These are phyloP conservation scores for Trametopsis cervina DNA, from an alignment of 768 basidiomycete species.

Conservation along the genomic window DNA sequence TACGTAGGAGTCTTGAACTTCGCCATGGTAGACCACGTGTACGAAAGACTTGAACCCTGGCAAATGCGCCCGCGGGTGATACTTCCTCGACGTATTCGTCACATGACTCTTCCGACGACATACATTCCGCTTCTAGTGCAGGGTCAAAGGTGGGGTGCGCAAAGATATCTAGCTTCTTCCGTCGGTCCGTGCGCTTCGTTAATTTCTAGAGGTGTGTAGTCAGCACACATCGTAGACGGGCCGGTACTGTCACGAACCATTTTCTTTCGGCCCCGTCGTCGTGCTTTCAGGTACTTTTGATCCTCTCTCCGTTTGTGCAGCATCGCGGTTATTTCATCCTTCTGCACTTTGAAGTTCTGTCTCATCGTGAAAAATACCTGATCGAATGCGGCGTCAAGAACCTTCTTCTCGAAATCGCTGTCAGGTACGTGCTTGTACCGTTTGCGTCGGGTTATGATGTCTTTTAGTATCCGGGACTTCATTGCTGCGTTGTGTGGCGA, in stretches of 20 bases:
- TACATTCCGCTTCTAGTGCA: slow-evolving; percentile 66
- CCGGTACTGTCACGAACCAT: slow-evolving; percentile 35
- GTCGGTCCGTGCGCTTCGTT: slow-evolving; percentile 51
- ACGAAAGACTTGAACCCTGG: slow-evolving; percentile 33
- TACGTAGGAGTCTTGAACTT: slow-evolving; percentile 53
- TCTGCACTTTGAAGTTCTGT: slow-evolving; percentile 59
- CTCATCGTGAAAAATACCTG: slow-evolving; percentile 64
- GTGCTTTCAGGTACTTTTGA: slow-evolving; percentile 51
- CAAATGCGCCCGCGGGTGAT: slow-evolving; percentile 6
- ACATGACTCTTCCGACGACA: slow-evolving; percentile 77
- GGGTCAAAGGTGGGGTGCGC: slow-evolving; percentile 63
- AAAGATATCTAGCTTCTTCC: slow-evolving; percentile 45
- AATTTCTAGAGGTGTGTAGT: slow-evolving; percentile 48
- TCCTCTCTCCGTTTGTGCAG: slow-evolving; percentile 49
- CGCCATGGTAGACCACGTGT: slow-evolving; percentile 63
- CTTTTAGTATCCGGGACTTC: slow-evolving; percentile 56
- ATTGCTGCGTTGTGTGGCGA: slow-evolving; percentile 68
- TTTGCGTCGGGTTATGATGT: slow-evolving; percentile 49
- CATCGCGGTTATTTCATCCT: slow-evolving; percentile 38
- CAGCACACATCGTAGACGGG: slow-evolving; percentile 4
- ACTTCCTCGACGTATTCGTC: slow-evolving; percentile 31
- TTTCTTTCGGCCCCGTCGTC: slow-evolving; percentile 57
- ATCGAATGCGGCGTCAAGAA: slow-evolving; percentile 57
- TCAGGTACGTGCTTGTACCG: slow-evolving; percentile 58
- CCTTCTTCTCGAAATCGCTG: slow-evolving; percentile 59